Base-by-base conservation (phyloP, 768 basidiomycete genomes). In the Boletus barrowsii region DNA sequence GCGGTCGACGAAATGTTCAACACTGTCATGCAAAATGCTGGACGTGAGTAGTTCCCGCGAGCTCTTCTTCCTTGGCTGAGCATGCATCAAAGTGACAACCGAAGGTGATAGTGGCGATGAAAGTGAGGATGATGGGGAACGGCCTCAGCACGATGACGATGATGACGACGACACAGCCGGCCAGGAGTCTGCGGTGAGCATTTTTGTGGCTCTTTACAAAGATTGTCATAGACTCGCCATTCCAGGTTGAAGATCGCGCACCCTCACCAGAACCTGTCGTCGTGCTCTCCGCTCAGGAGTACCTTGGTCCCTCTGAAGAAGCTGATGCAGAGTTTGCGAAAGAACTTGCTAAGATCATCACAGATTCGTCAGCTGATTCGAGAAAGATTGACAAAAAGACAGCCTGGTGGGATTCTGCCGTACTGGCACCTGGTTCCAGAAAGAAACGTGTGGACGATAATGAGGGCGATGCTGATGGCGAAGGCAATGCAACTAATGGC, bases 291-390 rank as follows among this genome's bases (percentile, higher is more conserved):
- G 72, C 78, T 29, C 83, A 87, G 60, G 92, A 94, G 64, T 76
- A 79, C 52, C 75, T 91, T 39, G 93, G 92, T 8, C 89, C 91
- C 1, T 84, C 88, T 10, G 87, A 92, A 59, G 93, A 95, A 65
- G 93, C 89, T 18, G 90, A 96, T 44, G 89, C 86, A 3, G 96
- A 95, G 33, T 99, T 99, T 64, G 90, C 88, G 10, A 93, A 93
- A 68, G 97, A 98, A 68, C 81, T 99, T 18, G 93, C 96, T 3
- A 98, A 90, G 74, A 85, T 99, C 75, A 85, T 98, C 45, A 93
- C 90, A 1, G 93, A 96, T 62, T 87, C 83, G 15, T 90, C 92
- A 17, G 73, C 81, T 0, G 93, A 97, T 60, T 82, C 87, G 4
- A 78, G 92, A 60, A 91, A 88, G 64, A 84, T 93, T 20, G 94